phyloP scores from a whole-genome alignment of 2,329 filamentous ascomycete species.

The Corniculantispora saksenae region DNA sequence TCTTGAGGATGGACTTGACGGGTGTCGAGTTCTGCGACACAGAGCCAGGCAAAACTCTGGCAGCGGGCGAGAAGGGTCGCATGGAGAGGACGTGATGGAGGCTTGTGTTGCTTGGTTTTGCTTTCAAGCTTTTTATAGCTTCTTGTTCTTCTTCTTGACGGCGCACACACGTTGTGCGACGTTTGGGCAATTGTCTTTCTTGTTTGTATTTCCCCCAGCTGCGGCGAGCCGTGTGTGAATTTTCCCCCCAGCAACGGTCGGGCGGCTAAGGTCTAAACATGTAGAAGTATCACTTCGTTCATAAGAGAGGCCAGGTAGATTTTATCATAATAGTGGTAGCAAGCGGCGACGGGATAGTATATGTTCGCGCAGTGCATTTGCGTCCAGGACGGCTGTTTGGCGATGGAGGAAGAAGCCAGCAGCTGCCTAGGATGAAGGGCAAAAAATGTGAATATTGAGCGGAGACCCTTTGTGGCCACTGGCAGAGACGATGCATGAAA shows the following conservation, averaged over 20 bases:
- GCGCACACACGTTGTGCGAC: neutral
- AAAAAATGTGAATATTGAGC: neutral
- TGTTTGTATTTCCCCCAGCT: neutral
- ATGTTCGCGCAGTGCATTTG: neutral
- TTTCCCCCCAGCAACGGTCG: constrained; percentile 15
- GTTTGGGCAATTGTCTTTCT: neutral
- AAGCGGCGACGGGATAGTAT: neutral
- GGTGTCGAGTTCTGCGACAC: constrained; percentile 40
- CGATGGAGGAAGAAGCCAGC: neutral
- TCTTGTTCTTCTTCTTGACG: neutral
- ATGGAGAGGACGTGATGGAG: constrained; percentile 22
- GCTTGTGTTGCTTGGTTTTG: neutral
- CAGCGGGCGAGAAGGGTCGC: constrained; percentile 38
- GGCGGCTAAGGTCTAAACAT: constrained; percentile 19
- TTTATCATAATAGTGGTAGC: constrained; percentile 12
- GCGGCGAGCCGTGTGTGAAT: constrained; percentile 1
- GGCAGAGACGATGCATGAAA: neutral
- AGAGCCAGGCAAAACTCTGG: constrained; percentile 36
- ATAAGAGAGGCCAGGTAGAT: constrained; percentile 7
- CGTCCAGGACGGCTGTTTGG: neutral
- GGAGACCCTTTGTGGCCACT: neutral
- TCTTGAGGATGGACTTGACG: constrained; percentile 56
- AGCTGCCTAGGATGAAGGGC: constrained; percentile 1
- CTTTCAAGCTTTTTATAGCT: neutral
- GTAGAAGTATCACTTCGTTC: constrained; percentile 6